Conservation (phyloP, 805 yeast genomes). For the Zygotorulaspora chibaensis region DNA sequence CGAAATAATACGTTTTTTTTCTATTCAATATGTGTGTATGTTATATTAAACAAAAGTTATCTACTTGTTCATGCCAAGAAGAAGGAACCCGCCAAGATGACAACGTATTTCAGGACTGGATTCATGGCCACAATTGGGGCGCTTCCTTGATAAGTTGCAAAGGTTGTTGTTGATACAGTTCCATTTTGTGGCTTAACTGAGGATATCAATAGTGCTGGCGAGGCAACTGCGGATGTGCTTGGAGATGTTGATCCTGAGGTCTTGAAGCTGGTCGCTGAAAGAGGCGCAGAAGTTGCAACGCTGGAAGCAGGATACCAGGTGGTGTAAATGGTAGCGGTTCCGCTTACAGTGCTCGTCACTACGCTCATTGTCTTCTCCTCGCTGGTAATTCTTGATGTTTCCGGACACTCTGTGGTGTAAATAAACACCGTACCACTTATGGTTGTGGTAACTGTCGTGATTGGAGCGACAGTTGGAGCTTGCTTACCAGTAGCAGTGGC, state of each 20-base stretch:
- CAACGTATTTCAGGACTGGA: constrained; percentile 2
- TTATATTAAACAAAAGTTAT: background rate
- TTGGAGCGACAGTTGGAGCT: constrained; percentile 7
- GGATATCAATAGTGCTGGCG: background rate
- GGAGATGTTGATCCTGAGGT: constrained; percentile 10
- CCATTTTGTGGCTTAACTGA: background rate
- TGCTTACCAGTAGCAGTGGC: constrained; percentile 14
- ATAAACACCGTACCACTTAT: constrained; percentile 6
- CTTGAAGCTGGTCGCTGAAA: constrained; percentile 11
- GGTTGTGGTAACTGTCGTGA: constrained; percentile 13
- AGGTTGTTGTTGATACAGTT: background rate
- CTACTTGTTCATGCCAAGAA: background rate
- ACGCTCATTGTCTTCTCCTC: constrained; percentile 4
- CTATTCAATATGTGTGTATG: background rate
- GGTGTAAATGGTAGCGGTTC: constrained; percentile 10
- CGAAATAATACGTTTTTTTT: no score
- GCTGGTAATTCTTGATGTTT: constrained; percentile 3
- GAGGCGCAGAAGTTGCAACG: constrained; percentile 5
- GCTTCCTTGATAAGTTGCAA: constrained; percentile 6
- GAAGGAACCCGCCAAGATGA: constrained; percentile 4
- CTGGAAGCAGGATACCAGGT: constrained; percentile 15
- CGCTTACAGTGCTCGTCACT: constrained; percentile 8
- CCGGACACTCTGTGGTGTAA: constrained; percentile 20
- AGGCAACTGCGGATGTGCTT: constrained; percentile 3
- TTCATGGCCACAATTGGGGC: constrained; percentile 2